Percentiles rank a stretch among this genome's conserved stretches.
Evolutionary conservation across 495 filamentous ascomycete species (phyloP).

Genomic region (Neurospora sublineolata): DNA sequence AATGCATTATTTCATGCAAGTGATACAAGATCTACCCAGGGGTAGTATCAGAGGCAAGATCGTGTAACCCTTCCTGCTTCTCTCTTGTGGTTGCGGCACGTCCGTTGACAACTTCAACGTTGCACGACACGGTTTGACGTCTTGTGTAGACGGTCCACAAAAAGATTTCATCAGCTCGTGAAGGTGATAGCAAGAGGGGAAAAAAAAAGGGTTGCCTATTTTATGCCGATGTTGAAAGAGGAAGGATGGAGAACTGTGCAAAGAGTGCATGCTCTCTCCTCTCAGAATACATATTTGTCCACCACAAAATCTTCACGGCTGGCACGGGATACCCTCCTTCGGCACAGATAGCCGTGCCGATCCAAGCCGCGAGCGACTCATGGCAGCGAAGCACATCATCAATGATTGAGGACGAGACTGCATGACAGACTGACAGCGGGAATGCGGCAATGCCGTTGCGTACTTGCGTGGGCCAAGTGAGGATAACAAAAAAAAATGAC

Average conservation of each 20-base stretch:
- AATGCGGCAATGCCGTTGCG: not conserved
- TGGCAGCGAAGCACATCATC: not conserved
- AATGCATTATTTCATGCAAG: not conserved
- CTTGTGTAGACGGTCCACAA: not conserved
- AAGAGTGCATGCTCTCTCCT: not conserved
- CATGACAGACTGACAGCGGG: not conserved
- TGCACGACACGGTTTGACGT: not conserved
- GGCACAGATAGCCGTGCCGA: not conserved
- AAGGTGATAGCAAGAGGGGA: not conserved
- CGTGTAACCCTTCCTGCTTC: not conserved
- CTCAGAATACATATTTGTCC: not conserved
- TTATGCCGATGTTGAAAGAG: not conserved
- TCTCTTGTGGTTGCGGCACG: not conserved
- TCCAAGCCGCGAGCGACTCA: not conserved
- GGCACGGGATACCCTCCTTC: not conserved
- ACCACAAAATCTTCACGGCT: not conserved
- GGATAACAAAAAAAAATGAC: not conserved
- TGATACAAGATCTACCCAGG: not conserved
- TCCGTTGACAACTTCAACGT: not conserved
- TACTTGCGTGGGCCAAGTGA: not conserved
- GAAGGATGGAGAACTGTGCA: not conserved
- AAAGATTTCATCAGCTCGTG: not conserved
- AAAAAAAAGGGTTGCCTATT: not conserved
- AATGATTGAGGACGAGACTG: not conserved
- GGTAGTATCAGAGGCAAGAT: not conserved